Conservation (phyloP, 2,329 filamentous ascomycete species). For the Cytospora piceicola region DNA sequence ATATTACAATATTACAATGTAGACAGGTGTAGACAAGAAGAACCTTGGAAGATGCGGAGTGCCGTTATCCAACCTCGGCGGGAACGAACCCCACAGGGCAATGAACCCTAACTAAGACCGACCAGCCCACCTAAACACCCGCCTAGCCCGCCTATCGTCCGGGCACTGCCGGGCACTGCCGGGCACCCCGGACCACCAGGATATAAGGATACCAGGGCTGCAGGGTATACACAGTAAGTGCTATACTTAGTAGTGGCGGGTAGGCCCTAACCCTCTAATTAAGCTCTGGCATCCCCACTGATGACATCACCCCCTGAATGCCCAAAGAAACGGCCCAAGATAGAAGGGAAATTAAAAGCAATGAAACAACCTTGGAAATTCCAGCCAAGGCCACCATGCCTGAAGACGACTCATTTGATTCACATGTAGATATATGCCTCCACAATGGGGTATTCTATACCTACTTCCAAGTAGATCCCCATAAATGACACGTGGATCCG, state of each 20-base stretch:
- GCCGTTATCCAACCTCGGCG: constrained; percentile 22
- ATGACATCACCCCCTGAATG: constrained; percentile 24
- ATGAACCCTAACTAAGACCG: neutral
- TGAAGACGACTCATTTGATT: constrained; percentile 5
- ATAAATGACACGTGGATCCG: constrained; percentile 15
- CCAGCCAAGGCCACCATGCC: constrained; percentile 1
- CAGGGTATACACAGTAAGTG: too few relatives aligned
- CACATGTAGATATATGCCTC: neutral
- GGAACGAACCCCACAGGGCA: constrained; percentile 14
- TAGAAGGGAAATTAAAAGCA: constrained; percentile 23
- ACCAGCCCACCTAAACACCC: too few relatives aligned
- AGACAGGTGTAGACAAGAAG: too few relatives aligned
- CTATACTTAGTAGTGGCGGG: too few relatives aligned
- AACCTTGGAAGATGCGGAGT: neutral
- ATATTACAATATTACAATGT: too few relatives aligned
- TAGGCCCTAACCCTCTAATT: constrained; percentile 1
- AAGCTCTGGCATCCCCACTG: neutral
- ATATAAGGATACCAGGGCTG: too few relatives aligned
- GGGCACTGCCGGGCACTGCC: too few relatives aligned
- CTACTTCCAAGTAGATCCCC: constrained; percentile 14
- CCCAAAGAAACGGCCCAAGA: constrained; percentile 3
- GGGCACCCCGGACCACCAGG: too few relatives aligned
- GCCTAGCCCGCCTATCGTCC: too few relatives aligned
- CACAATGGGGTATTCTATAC: constrained; percentile 6
- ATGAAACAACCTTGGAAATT: constrained; percentile 20